Percentiles rank a stretch among this genome's conserved stretches.
Conservation (phyloP, 495 filamentous ascomycete species). For the Neurospora sp. region DNA sequence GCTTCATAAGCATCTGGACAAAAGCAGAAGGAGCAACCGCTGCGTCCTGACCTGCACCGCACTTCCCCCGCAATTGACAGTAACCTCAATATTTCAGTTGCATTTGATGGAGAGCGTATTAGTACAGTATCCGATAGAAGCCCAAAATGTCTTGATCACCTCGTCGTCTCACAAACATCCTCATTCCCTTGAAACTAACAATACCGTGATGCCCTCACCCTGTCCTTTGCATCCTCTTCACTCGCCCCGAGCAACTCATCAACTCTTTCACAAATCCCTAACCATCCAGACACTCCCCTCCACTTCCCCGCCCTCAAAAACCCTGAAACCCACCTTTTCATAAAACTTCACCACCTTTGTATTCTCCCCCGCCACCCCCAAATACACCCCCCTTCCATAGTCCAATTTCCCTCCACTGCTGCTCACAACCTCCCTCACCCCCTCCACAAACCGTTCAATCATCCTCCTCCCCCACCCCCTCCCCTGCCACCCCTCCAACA, state of each 20-base stretch:
- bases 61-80: neutral
- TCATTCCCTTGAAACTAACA: no score
- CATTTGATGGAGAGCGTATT: no score
- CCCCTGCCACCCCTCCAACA: conserved; percentile 25
- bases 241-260: no score
- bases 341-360: conserved; percentile 33
- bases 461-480: conserved; percentile 28
- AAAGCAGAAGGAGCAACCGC: neutral
- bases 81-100: no score
- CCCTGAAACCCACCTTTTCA: conserved; percentile 29
- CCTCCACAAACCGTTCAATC: conserved; percentile 25
- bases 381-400: conserved; percentile 24
- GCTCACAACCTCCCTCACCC: conserved; percentile 12
- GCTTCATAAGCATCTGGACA: neutral
- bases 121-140: neutral
- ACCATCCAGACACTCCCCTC: conserved; percentile 33
- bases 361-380: conserved; percentile 32
- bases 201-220: neutral
- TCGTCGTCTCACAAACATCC: neutral
- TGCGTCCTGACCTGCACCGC: neutral
- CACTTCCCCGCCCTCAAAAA: conserved; percentile 23
- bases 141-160: neutral
- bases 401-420: conserved; percentile 1
- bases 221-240: no score
- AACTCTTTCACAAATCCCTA: conserved; percentile 14